Evolutionary conservation across 106 monocot species (phyloP), one percentile per base, ranked within the genome.

Genomic region (Dendrobium nobile): DNA sequence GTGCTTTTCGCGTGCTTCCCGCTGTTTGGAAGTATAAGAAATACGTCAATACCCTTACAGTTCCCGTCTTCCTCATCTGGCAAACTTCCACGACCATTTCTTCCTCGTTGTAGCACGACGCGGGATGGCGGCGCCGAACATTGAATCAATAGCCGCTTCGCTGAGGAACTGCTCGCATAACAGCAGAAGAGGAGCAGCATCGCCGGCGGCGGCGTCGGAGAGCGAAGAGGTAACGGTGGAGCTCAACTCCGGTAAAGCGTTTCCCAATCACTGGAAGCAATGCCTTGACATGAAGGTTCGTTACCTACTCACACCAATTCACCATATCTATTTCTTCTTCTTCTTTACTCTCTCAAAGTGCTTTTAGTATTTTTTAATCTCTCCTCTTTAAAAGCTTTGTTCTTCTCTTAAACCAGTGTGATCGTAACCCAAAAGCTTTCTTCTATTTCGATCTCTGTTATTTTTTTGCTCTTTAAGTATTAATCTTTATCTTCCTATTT

Each of bases 261-360:
- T 93, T 31, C 91, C 91, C 16, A 84, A 78, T 79, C 82, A 85
- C 41, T 93, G 93, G 93, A 87, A 91, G 77, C 93, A 93, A 84
- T 86, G 84, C 64, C 87, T 93, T 47, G 91, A 93, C 83, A 80
- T 93, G 55, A 77, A 80, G 85, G 93, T 93, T 77, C 13, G 11
- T 8, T 27, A 77, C 9, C 78, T 41, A 5, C 11, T 37, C 72
- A 74, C 40, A 22, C 76, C 79, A 9, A 22, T 59, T 13, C 5
- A 8, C 9, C 8, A 0, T 64, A 18, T n/a, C 40, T 17, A 64
- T 56, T 48, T 9, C 64, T 77, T 68, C 20, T 76, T 24, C 72
- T 19, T 17, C 17, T 33, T 20, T 37, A 27, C 44, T n/a, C 47
- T 15, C 20, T 58, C 20, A 0, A 18, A 4, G 58, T 2, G 33